Evolutionary conservation across 345 rosid species (phyloP).

Genomic region (Cochlearia excelsa): DNA sequence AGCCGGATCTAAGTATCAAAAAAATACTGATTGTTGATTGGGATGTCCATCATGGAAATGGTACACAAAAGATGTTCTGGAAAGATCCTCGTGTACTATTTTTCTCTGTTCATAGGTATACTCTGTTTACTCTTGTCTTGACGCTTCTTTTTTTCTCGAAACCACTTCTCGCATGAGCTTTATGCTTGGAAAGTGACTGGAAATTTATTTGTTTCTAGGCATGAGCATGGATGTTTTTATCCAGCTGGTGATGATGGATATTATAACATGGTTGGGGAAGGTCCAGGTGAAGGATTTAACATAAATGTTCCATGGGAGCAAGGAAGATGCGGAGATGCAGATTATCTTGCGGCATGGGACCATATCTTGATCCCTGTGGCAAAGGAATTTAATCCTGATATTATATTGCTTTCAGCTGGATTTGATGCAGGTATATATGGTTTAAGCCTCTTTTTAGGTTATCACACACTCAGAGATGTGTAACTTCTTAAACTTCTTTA

Average conservation of each 20-base stretch:
- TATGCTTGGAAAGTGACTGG: slow-evolving; percentile 15
- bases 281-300: slow-evolving; percentile 84
- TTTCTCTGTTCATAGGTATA: slow-evolving; percentile 97
- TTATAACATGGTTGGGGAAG: slow-evolving; percentile 85
- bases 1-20: slow-evolving; percentile 72
- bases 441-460: neutral
- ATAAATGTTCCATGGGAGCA: slow-evolving; percentile 97
- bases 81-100: slow-evolving; percentile 82
- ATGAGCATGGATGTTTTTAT: slow-evolving; percentile 78
- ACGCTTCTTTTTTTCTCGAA: neutral
- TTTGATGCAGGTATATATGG: slow-evolving; percentile 79
- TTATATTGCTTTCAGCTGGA: slow-evolving; percentile 82
- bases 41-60: slow-evolving; percentile 99
- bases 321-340: slow-evolving; percentile 79
- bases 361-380: slow-evolving; percentile 82
- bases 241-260: slow-evolving; percentile 76
- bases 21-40: slow-evolving; percentile 90
- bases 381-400: slow-evolving; percentile 70
- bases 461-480: neutral
- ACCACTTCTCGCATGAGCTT: neutral
- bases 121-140: neutral
- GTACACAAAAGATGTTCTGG: slow-evolving; percentile 91
- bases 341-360: slow-evolving; percentile 93
- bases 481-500: slow-evolving; percentile 22
- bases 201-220: slow-evolving; percentile 45